A percentile compares a stretch with the other conserved stretches of the same genome.
Evolutionary conservation across 148 eudicot species (phyloP).

Genomic region (Rhododendron simsii): DNA sequence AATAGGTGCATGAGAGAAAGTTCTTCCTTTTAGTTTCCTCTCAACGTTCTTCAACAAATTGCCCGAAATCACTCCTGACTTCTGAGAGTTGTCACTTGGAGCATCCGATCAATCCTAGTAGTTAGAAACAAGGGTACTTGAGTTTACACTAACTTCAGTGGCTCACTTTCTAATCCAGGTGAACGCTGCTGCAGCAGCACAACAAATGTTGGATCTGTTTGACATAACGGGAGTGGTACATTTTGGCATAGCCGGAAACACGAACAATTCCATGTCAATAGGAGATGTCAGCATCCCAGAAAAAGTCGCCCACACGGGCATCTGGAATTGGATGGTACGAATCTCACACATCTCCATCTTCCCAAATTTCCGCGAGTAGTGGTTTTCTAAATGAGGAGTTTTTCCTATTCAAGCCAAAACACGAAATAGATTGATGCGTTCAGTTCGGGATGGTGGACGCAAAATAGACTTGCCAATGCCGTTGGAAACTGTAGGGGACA

Average conservation of each 20-base stretch:
- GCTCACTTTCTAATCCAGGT: constrained; percentile 6
- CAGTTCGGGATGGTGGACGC: too few species aligned
- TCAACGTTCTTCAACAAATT: neutral
- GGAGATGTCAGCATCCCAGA: constrained; percentile 24
- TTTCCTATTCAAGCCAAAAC: neutral
- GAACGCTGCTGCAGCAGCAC: constrained; percentile 23
- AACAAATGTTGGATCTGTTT: constrained; percentile 22
- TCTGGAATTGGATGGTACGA: neutral
- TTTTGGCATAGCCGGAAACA: constrained; percentile 15
- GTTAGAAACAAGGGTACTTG: neutral
- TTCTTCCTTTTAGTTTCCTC: neutral
- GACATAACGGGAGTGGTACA: constrained; percentile 20
- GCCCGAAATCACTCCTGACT: neutral
- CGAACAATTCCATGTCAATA: constrained; percentile 18
- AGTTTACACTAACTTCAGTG: neutral
- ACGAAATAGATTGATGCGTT: too few species aligned
- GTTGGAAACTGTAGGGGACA: too few species aligned
- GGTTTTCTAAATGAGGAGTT: neutral
- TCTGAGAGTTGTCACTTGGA: neutral
- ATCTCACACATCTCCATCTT: neutral
- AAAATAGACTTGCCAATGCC: too few species aligned
- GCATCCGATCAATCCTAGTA: neutral
- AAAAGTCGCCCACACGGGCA: neutral
- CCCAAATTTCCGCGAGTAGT: neutral
- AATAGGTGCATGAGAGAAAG: neutral